phyloP scores from a whole-genome alignment of 495 filamentous ascomycete species.

The Penicillium daleae region DNA sequence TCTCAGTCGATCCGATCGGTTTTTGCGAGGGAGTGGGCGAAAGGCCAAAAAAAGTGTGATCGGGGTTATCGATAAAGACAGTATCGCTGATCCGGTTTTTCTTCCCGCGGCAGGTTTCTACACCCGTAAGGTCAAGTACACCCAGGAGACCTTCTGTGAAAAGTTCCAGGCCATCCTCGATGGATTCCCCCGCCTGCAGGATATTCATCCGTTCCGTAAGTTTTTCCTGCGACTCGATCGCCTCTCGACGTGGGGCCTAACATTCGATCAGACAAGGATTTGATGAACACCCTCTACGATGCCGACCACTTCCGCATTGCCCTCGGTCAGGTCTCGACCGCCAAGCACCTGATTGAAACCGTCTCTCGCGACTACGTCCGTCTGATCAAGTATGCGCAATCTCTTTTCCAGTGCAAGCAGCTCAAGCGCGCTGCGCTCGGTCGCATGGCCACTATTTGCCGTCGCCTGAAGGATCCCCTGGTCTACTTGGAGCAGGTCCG shows the following conservation, averaged over 20 bases:
- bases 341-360: constrained; percentile 94
- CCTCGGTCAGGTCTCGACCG: constrained; percentile 91
- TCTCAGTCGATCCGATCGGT: constrained; percentile 10
- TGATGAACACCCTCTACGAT: constrained; percentile 88
- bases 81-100: constrained; percentile 35
- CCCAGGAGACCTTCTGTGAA: constrained; percentile 94
- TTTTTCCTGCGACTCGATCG: constrained; percentile 35
- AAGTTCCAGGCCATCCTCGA: constrained; percentile 88
- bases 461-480: constrained; percentile 89
- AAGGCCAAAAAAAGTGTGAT: constrained; percentile 29
- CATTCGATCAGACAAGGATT: constrained; percentile 64
- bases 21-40: background rate
- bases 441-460: constrained; percentile 95
- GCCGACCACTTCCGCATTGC: constrained; percentile 98
- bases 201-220: constrained; percentile 95
- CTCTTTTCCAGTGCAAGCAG: constrained; percentile 94
- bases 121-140: constrained; percentile 97
- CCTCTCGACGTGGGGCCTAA: constrained; percentile 26
- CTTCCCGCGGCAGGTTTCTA: constrained; percentile 69
- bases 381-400: constrained; percentile 93
- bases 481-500: constrained; percentile 96
- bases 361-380: constrained; percentile 94
- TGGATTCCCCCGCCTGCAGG: constrained; percentile 90
- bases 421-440: constrained; percentile 87
- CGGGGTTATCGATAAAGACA: constrained; percentile 32